Base-by-base conservation (phyloP, 176 grass and related monocot species). In the Oryza brachyantha region DNA sequence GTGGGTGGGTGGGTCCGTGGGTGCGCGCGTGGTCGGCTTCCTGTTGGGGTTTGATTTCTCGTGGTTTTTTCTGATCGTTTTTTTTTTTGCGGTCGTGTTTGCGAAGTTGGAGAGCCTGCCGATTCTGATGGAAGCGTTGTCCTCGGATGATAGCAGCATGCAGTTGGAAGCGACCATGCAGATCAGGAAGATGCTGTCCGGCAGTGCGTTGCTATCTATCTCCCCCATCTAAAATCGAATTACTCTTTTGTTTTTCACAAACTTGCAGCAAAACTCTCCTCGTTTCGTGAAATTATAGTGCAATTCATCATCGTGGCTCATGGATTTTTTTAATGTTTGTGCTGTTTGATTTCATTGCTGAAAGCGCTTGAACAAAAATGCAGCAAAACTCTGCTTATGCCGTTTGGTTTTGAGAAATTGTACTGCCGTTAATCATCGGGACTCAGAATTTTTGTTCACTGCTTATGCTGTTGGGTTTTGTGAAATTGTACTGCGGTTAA, bases 171-270 rank as follows among this genome's bases (percentile, higher is more conserved):
- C 80, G 11, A 75, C 61, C 48, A 93, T 66, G 21, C 76, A 84
- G 48, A 87, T 93, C 59, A 32, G 90, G 63, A 89, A 87, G 26
- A 67, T 89, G 61, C 87, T 93, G 10, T 87, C 86, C 10, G 74
- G 81, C 57, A 80, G 87, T 88, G 81, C 25, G 45, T 64, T 63
- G 9, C 37, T 64, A 22, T 7, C 22, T 4, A 13, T 13, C 17
- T 22, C 0, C 25, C 48, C 31, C n/a, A n/a, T n/a, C n/a, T 21
- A 48, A 52, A 65, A 41, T 46, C 7, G 46, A 25, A 13, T 60
- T 11, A 5, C 1, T 25, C 17, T 21, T 39, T 81, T 40, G 17
- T 41, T 46, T 46, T 29, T 83, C 39, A 14, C 39, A 10, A 62
- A 78, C 5, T 26, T 76, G n/a, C 22, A 8, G 67, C 4, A n/a